Percentiles rank a stretch among this genome's conserved stretches.
These are phyloP conservation scores for Rhizopogon vulgaris DNA, from an alignment of 768 basidiomycete genomes.

Conservation along the genomic window DNA sequence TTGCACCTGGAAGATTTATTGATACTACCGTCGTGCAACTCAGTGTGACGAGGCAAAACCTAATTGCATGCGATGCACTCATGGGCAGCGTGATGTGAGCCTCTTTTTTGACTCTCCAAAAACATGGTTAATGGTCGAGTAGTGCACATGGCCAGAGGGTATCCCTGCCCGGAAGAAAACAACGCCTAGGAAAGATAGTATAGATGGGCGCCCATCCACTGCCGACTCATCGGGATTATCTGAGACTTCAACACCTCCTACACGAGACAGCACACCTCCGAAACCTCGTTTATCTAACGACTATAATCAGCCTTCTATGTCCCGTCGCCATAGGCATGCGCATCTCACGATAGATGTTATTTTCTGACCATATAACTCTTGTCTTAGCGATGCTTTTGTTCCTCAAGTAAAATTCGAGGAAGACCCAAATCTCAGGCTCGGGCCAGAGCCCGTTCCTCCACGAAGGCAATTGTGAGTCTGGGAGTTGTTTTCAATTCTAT, in stretches of 20 bases:
- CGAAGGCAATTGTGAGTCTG: constrained; percentile 44
- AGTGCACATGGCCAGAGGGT: constrained; percentile 85
- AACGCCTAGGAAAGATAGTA: constrained; percentile 47
- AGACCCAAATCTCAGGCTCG: constrained; percentile 16
- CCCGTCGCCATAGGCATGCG: constrained; percentile 36
- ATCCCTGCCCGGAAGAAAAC: constrained; percentile 69
- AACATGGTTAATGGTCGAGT: constrained; percentile 8
- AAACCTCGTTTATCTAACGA: constrained; percentile 38
- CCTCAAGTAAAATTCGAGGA: constrained; percentile 1
- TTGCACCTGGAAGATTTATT: background rate
- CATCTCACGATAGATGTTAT: background rate
- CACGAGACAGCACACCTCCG: constrained; percentile 60
- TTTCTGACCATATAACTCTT: background rate
- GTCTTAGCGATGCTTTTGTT: background rate
- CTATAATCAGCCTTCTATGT: constrained; percentile 29
- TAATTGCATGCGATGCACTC: constrained; percentile 78
- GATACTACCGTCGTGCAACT: constrained; percentile 3
- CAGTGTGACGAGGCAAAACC: constrained; percentile 93
- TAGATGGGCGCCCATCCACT: constrained; percentile 64
- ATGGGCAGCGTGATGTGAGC: constrained; percentile 76
- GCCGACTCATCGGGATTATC: constrained; percentile 71
- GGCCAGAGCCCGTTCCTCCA: constrained; percentile 35
- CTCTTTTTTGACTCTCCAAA: background rate
- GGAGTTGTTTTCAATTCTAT: background rate
- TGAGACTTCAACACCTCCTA: constrained; percentile 67